These are phyloP conservation scores for Eucalyptus lansdowneana DNA, from an alignment of 345 rosid species.

Conservation along the genomic window DNA sequence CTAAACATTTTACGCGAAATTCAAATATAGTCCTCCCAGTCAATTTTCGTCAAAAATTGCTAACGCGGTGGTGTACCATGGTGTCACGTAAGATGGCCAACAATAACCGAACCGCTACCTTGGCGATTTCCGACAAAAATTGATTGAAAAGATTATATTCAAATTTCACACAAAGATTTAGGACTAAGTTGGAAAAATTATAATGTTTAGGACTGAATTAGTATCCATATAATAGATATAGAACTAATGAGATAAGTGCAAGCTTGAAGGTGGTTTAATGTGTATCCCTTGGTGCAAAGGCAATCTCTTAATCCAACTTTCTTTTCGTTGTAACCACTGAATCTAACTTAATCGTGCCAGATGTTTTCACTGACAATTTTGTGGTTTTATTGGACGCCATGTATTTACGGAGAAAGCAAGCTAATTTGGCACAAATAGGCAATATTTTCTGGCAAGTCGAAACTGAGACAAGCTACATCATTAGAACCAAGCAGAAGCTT, in stretches of 20 bases:
- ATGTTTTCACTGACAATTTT: background rate
- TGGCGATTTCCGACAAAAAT: fast-evolving
- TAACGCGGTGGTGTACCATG: fast-evolving
- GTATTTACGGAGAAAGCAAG: background rate
- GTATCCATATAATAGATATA: background rate
- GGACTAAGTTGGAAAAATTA: background rate
- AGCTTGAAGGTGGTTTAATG: background rate
- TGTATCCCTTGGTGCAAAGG: background rate
- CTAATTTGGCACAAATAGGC: background rate
- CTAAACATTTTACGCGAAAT: background rate
- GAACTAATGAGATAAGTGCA: background rate
- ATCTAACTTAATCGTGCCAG: background rate
- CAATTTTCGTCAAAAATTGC: background rate
- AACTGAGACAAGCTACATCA: background rate
- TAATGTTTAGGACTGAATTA: background rate
- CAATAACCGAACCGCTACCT: fast-evolving
- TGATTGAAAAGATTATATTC: background rate
- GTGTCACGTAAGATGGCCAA: background rate
- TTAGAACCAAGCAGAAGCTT: background rate
- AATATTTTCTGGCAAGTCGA: background rate
- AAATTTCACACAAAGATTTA: background rate
- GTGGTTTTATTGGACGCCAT: background rate
- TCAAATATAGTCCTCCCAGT: background rate
- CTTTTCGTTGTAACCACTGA: background rate
- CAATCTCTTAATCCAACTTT: background rate